Base-by-base conservation (phyloP, 1,139 yeast species). In the Hyphopichia burtonii region DNA sequence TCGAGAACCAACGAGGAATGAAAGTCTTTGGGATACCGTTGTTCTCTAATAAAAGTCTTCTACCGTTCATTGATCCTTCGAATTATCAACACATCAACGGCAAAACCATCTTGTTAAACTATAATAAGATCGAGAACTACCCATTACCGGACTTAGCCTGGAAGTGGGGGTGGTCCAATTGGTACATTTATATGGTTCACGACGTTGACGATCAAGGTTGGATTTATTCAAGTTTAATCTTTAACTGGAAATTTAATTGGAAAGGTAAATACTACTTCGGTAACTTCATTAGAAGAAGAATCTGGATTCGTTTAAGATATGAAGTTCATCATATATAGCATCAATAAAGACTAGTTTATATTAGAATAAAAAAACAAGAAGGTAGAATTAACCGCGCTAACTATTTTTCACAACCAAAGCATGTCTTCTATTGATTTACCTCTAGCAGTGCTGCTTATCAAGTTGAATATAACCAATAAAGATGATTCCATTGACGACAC, bases 161-260 rank as follows among this genome's bases (percentile, higher is more conserved):
- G 94, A 60, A 62, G 43, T 86, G 94, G 94, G 57, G 65, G 20
- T 86, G 94, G 94, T 70, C 71, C 31, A 60, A 68, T 25, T 86
- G 93, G 94, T 82, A 82, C 52, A 80, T 83, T 10, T 71, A 83
- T 49, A 85, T 85, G 94, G 64, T 77, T 28, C 71, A 74, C 37
- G 90, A 85, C 52, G 77, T 83, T 14, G 94, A 86, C 56, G 89
- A 83, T 49, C 85, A 82, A 49, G 94, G 94, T 2, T 86, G 94
- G 93, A 60, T 78, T 19, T 86, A 86, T 54, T 74, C 84, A 31
- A 62, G 68, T 49, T 46, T 71, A 2, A 51, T 71, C 27, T 83
- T 82, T 52, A 63, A 65, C 6, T 19, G 33, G 14, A 70, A 76
- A 39, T 55, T 53, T 7, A 59, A 68, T 40, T 84, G 91, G 91